Evolutionary conservation across 108 stramenopile species (phyloP).

Genomic region (Seminavis robusta): DNA sequence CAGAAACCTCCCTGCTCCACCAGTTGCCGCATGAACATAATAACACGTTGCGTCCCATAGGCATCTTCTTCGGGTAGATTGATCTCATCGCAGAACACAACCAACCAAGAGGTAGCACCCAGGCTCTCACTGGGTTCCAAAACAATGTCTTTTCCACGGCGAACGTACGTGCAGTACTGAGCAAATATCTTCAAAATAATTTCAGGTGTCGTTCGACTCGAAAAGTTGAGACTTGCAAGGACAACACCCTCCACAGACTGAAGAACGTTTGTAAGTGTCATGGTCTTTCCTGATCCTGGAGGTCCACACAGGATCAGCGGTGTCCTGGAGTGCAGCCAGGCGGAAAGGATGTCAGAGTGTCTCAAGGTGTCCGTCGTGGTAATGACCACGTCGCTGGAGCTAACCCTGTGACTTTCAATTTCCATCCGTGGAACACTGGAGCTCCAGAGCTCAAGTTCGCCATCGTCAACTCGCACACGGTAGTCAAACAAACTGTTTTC

Average conservation of each 20-base stretch:
- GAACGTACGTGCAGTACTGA: conserved; percentile 92
- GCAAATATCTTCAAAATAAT: conserved; percentile 92
- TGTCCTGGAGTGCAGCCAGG: conserved; percentile 87
- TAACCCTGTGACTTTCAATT: conserved; percentile 92
- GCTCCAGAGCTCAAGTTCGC: conserved; percentile 93
- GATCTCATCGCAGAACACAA: conserved; percentile 99
- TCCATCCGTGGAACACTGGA: conserved; percentile 92
- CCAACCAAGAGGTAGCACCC: conserved; percentile 85
- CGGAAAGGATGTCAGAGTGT: conserved; percentile 91
- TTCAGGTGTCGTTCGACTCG: conserved; percentile 92
- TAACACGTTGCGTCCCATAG: conserved; percentile 96
- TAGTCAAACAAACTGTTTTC: conserved; percentile 70
- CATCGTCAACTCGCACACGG: conserved; percentile 89
- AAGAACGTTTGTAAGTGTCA: conserved; percentile 96
- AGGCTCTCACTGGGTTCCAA: conserved; percentile 78
- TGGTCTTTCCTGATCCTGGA: conserved; percentile 97
- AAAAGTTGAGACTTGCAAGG: conserved; percentile 93
- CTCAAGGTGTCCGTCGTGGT: conserved; percentile 96
- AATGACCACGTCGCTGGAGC: conserved; percentile 88
- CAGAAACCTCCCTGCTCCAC: conserved; percentile 98
- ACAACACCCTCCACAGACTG: conserved; percentile 89
- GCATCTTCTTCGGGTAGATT: conserved; percentile 95
- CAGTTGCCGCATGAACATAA: conserved; percentile 96
- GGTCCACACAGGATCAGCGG: conserved; percentile 97
- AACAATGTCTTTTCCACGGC: conserved; percentile 82